phyloP scores from a whole-genome alignment of 2,329 filamentous ascomycete genomes.

The Sclerotinia minor region DNA sequence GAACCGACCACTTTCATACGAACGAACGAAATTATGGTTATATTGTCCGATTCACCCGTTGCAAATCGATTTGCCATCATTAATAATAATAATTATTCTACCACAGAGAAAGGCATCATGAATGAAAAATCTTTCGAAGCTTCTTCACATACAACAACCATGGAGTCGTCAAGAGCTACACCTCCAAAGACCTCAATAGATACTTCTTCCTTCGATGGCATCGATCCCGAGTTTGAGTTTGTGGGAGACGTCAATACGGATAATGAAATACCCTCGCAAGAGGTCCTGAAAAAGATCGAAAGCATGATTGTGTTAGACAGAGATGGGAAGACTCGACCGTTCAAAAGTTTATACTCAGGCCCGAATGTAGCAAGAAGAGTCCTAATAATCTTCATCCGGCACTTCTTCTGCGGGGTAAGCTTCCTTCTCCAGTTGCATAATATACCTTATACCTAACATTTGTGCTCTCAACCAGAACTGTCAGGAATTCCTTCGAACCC shows the following conservation, averaged over 20 bases:
- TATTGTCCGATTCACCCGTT: constrained; percentile 17
- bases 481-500: constrained; percentile 42
- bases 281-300: constrained; percentile 53
- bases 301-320: constrained; percentile 38
- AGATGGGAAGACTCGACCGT: constrained; percentile 39
- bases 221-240: constrained; percentile 50
- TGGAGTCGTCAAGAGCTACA: constrained; percentile 4
- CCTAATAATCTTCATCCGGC: constrained; percentile 43
- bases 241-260: constrained; percentile 56
- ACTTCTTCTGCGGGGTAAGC: constrained; percentile 45
- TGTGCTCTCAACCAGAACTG: constrained; percentile 37
- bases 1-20: background rate
- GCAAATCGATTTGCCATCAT: background rate
- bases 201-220: constrained; percentile 22
- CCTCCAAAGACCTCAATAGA: constrained; percentile 27
- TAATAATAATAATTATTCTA: background rate
- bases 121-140: background rate
- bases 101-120: background rate
- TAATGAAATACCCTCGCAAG: constrained; percentile 54
- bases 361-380: constrained; percentile 41
- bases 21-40: constrained; percentile 21
- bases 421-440: background rate
- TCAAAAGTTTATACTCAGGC: constrained; percentile 42
- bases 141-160: background rate
- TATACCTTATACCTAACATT: constrained; percentile 5